Evolutionary conservation across 257 asterid species (phyloP), one percentile per base, ranked within the genome.

Genomic region (Lycium barbarum): DNA sequence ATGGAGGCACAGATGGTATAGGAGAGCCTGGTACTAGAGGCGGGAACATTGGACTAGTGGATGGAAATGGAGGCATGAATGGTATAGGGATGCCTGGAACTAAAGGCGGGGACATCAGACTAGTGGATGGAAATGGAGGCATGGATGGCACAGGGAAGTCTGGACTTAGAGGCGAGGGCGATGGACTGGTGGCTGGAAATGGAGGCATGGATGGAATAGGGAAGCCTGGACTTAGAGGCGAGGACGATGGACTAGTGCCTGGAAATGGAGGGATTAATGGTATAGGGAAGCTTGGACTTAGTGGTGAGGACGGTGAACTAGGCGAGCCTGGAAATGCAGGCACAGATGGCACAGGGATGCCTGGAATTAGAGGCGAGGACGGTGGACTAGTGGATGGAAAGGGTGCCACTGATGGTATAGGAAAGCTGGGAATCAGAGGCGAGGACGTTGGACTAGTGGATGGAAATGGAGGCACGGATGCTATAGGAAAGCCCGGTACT

Each of bases 141-240:
- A 38, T 10, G 0, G 5, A 5, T 38, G 78, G 78, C 15, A 68
- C 18, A 8, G 79, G 55, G 0, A 70, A 38, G 2, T 7, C 14
- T 3, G 79, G 79, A 70, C 8, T 0, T 0, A 6, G 0, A 71
- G 54, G 55, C 1, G 1, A 6, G 9, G 45, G 22, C 2, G 40
- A 91, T 88, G 1, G 87, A 91, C 92, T 93, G 91, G 85, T 89
- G 89, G 6, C 88, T 92, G 7, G 89, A 94, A 87, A 84, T 90
- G 85, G 85, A 84, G 80, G 88, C 90, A 7, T 18, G 47, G 22
- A 66, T 83, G 51, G 72, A 47, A 35, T 67, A 36, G 22, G 87
- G 2, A 17, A 22, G 1, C 11, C 40, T 2, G 80, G n/a, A 73
- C 10, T 0, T 10, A 73, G 0, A n/a, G 80, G 80, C 1, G 1